phyloP scores from a whole-genome alignment of 31 red algal species.

The Asparagopsis taxiformis region DNA sequence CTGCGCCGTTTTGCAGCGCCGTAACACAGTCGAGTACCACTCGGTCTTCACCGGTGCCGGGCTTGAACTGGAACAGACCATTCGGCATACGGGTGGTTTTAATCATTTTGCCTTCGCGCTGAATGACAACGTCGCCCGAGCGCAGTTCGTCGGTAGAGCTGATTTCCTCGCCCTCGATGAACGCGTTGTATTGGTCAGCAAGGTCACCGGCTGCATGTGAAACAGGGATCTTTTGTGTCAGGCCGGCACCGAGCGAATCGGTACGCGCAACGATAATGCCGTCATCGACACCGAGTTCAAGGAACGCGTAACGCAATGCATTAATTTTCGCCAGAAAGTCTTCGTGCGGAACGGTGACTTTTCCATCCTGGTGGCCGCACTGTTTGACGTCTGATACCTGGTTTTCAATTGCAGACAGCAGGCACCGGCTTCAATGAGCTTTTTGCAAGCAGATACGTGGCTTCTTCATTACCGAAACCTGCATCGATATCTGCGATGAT shows the following conservation, averaged over 20 bases:
- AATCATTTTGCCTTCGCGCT: slow-evolving; percentile 9
- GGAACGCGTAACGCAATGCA: slow-evolving; percentile 20
- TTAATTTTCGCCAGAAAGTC: slow-evolving; percentile 15
- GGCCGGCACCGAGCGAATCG: slow-evolving; percentile 14
- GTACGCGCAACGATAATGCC: slow-evolving; percentile 23
- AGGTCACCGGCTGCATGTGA: slow-evolving; percentile 9
- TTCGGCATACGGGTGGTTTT: neutral
- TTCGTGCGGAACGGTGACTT: slow-evolving; percentile 30
- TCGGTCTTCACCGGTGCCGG: slow-evolving; percentile 3
- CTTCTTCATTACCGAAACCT: slow-evolving; percentile 31
- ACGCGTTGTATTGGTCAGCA: slow-evolving; percentile 5
- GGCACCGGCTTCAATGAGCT: slow-evolving; percentile 23
- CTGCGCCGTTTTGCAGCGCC: slow-evolving; percentile 14
- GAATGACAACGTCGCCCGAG: slow-evolving; percentile 1
- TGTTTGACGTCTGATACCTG: slow-evolving; percentile 17
- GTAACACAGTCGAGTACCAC: slow-evolving; percentile 6
- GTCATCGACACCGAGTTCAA: slow-evolving; percentile 18
- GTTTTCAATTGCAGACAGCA: slow-evolving; percentile 21
- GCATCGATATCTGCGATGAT: slow-evolving; percentile 31
- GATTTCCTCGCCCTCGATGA: slow-evolving; percentile 13
- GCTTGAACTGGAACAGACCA: neutral
- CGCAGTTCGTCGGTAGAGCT: neutral
- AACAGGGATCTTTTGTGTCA: slow-evolving; percentile 13
- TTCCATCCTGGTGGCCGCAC: slow-evolving; percentile 25
- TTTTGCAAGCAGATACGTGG: slow-evolving; percentile 14